phyloP scores from a whole-genome alignment of 164 flowering plant genomes.

The Aristolochia contorta region DNA sequence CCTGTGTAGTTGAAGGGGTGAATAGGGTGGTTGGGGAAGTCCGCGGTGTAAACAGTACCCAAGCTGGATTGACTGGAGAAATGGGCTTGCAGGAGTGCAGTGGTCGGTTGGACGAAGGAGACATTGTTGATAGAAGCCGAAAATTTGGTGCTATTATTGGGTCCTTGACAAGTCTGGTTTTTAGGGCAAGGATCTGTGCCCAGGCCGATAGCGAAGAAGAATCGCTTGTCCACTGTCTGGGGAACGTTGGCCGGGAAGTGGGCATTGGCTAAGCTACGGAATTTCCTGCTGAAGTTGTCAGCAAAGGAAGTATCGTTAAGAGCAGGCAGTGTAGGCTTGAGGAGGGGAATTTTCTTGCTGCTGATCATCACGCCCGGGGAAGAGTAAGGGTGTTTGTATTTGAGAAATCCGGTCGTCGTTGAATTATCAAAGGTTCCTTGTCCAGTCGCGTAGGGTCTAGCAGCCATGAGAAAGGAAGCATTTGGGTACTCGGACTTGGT shows the following conservation, averaged over 20 bases:
- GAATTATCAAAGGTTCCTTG: constrained; percentile 54
- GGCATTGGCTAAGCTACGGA: constrained; percentile 41
- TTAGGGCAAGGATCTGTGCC: constrained; percentile 37
- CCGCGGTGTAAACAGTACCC: constrained; percentile 43
- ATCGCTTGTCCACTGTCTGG: constrained; percentile 25
- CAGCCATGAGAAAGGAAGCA: constrained; percentile 51
- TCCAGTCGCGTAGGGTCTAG: constrained; percentile 54
- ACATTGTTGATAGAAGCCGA: constrained; percentile 52
- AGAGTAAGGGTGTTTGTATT: constrained; percentile 21
- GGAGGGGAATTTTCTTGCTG: constrained; percentile 16
- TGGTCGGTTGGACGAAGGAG: constrained; percentile 39
- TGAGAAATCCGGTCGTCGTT: constrained; percentile 42
- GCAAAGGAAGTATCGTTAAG: constrained; percentile 45
- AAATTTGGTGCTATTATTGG: constrained; percentile 40
- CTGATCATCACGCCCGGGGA: constrained; percentile 1
- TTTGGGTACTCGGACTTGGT: constrained; percentile 35
- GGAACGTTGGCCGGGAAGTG: constrained; percentile 58
- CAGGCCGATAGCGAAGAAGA: constrained; percentile 62
- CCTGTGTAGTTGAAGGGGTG: constrained; percentile 51
- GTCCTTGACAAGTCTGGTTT: constrained; percentile 59
- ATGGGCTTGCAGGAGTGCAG: constrained; percentile 51
- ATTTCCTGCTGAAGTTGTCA: constrained; percentile 22
- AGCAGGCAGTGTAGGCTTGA: constrained; percentile 37
- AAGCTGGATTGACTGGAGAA: constrained; percentile 32
- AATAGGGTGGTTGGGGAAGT: constrained; percentile 38